These are phyloP conservation scores for Globisporangium cystogenes DNA, from an alignment of 352 stramenopile genomes.

Conservation along the genomic window DNA sequence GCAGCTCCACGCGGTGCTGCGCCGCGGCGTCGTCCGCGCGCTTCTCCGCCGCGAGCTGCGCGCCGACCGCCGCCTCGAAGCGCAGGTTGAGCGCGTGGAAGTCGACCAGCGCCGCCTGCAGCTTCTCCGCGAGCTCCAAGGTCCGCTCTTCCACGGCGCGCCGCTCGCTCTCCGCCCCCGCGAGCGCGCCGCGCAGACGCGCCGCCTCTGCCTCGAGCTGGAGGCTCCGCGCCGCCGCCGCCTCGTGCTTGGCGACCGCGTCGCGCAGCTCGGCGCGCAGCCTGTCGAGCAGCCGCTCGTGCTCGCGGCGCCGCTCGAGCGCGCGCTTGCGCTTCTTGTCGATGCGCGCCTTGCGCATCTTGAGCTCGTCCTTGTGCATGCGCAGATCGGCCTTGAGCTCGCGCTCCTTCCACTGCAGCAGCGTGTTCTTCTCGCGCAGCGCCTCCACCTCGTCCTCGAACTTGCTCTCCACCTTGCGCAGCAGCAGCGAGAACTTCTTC, in stretches of 20 bases:
- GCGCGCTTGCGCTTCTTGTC: slow-evolving; percentile 72
- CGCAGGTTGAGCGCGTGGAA: slow-evolving; percentile 64
- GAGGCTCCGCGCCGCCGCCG: slow-evolving; percentile 8
- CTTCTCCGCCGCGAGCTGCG: slow-evolving; percentile 41
- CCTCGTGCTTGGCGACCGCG: slow-evolving; percentile 12
- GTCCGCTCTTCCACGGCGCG: slow-evolving; percentile 39
- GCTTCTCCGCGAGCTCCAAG: slow-evolving; percentile 45
- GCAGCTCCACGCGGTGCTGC: slow-evolving; percentile 41
- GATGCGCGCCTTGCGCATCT: slow-evolving; percentile 60
- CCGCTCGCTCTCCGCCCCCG: slow-evolving; percentile 27
- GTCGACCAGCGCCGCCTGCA: slow-evolving; percentile 58
- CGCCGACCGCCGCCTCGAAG: slow-evolving; percentile 46
- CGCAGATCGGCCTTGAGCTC: slow-evolving; percentile 70
- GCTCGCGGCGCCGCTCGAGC: slow-evolving; percentile 49
- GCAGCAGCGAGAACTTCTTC: slow-evolving; percentile 58
- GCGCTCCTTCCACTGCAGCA: slow-evolving; percentile 62
- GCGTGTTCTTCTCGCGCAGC: slow-evolving; percentile 61
- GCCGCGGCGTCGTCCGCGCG: slow-evolving; percentile 35
- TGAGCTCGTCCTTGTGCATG: slow-evolving; percentile 48
- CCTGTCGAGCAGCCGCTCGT: slow-evolving; percentile 38
- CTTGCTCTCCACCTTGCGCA: slow-evolving; percentile 75
- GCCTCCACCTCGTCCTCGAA: slow-evolving; percentile 74
- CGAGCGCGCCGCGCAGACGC: slow-evolving; percentile 15
- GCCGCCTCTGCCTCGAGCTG: slow-evolving; percentile 21
- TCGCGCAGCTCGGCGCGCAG: slow-evolving; percentile 33